phyloP scores from a whole-genome alignment of 2,329 filamentous ascomycete species.

The Claviceps purpurea region DNA sequence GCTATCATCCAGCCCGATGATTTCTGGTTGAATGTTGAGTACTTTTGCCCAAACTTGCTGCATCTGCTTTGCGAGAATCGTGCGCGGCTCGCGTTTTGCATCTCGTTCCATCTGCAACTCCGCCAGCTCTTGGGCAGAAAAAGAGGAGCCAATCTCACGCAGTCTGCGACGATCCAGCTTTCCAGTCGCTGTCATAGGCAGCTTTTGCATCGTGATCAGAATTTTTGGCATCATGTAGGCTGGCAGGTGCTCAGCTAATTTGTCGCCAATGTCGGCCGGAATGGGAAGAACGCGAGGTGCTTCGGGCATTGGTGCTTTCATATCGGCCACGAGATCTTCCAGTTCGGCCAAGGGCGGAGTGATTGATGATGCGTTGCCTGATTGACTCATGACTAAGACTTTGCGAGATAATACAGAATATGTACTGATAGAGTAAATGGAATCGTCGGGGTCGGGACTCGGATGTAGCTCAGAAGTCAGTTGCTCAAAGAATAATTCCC shows the following conservation, averaged over 20 bases:
- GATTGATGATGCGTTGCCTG: neutral
- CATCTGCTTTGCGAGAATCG: neutral
- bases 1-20: too few species aligned
- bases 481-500: too few species aligned
- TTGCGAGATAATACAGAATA: neutral
- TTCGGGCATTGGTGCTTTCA: neutral
- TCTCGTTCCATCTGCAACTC: neutral
- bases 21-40: neutral
- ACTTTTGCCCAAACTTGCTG: neutral
- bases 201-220: slow-evolving; percentile 25
- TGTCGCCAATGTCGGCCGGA: slow-evolving; percentile 11
- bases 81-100: neutral
- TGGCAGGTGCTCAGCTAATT: slow-evolving; percentile 15
- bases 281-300: neutral
- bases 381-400: too few species aligned
- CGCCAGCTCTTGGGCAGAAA: neutral
- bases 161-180: slow-evolving; percentile 31
- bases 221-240: slow-evolving; percentile 29
- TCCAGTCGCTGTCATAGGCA: slow-evolving; percentile 28
- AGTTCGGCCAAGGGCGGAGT: neutral
- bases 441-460: too few species aligned
- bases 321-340: neutral
- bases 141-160: slow-evolving; percentile 21
- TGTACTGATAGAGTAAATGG: neutral
- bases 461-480: too few species aligned